These are phyloP conservation scores for Podosphaera fusca DNA, from an alignment of 2,329 filamentous ascomycete genomes.

Conservation along the genomic window DNA sequence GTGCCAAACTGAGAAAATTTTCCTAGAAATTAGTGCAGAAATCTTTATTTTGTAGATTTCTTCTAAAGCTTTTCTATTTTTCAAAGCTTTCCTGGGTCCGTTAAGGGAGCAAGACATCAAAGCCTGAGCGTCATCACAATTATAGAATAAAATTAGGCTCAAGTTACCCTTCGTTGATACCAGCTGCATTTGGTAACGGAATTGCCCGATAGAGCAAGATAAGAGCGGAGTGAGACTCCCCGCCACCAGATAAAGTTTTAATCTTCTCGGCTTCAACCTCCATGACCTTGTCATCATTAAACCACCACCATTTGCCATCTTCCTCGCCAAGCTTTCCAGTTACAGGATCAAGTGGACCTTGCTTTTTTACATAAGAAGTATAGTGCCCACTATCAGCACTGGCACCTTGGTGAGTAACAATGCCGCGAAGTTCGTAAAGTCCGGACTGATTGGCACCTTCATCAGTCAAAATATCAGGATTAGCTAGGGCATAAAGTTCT, in stretches of 20 bases:
- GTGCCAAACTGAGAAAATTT: no score
- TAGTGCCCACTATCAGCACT: conserved; percentile 96
- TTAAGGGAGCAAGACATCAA: no score
- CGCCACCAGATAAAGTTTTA: conserved; percentile 68
- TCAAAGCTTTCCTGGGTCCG: no score
- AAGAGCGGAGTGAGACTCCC: conserved; percentile 63
- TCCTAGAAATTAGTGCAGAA: no score
- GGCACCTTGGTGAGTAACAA: conserved; percentile 90
- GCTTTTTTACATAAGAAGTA: conserved; percentile 93
- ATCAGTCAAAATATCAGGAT: conserved; percentile 51
- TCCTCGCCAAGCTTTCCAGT: conserved; percentile 60
- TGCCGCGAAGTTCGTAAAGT: conserved; percentile 78
- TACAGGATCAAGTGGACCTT: conserved; percentile 44
- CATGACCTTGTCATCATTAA: conserved; percentile 92
- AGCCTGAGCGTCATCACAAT: no score
- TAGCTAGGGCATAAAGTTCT: conserved; percentile 59
- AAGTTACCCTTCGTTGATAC: conserved; percentile 1
- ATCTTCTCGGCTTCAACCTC: conserved; percentile 87
- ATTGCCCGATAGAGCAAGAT: conserved; percentile 62
- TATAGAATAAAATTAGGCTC: neutral
- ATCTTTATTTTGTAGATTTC: no score
- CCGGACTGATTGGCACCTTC: conserved; percentile 79
- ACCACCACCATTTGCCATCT: conserved; percentile 99
- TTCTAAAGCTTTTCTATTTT: no score
- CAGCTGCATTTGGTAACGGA: conserved; percentile 37